A percentile compares a stretch with the other conserved stretches of the same genome.
Conservation (phyloP, 192 early-diverging fungal species). For the Podila epigama region DNA sequence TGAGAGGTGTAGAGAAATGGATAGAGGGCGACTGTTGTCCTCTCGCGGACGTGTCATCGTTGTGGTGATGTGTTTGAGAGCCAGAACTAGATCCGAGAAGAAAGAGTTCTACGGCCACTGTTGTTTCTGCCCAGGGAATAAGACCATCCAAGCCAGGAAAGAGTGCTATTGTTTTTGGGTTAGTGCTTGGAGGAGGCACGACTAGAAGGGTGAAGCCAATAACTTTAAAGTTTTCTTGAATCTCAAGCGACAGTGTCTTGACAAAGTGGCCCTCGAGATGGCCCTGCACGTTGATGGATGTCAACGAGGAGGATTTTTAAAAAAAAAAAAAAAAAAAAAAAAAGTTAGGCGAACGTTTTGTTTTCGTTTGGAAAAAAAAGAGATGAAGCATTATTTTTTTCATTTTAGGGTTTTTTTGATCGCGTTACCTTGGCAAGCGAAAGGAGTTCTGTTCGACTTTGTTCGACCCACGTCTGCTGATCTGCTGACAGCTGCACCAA, state of each 20-base stretch:
- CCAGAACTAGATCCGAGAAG: not conserved
- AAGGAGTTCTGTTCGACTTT: constrained; percentile 35
- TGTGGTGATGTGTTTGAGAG: not conserved
- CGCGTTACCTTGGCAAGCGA: constrained; percentile 20
- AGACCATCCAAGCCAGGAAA: constrained; percentile 33
- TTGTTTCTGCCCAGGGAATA: constrained; percentile 37
- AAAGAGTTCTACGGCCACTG: constrained; percentile 40
- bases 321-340: not conserved
- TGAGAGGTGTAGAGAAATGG: constrained; percentile 7
- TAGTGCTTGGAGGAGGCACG: constrained; percentile 9
- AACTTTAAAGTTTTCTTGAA: constrained; percentile 26
- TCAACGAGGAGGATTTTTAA: not conserved
- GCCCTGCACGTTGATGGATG: no score
- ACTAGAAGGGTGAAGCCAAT: constrained; percentile 35
- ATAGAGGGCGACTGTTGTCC: not conserved
- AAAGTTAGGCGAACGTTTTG: not conserved
- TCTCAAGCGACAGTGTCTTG: constrained; percentile 24
- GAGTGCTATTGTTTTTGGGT: constrained; percentile 10
- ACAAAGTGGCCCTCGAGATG: constrained; percentile 25
- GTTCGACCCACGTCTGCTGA: constrained; percentile 29
- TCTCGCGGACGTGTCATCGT: not conserved
- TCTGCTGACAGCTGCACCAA: constrained; percentile 11
- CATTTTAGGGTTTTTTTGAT: not conserved
- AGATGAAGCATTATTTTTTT: not conserved
- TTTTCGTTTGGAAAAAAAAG: no score